These are phyloP conservation scores for Pinus tabuliformis DNA, from an alignment of 75 land plant species.

Conservation along the genomic window DNA sequence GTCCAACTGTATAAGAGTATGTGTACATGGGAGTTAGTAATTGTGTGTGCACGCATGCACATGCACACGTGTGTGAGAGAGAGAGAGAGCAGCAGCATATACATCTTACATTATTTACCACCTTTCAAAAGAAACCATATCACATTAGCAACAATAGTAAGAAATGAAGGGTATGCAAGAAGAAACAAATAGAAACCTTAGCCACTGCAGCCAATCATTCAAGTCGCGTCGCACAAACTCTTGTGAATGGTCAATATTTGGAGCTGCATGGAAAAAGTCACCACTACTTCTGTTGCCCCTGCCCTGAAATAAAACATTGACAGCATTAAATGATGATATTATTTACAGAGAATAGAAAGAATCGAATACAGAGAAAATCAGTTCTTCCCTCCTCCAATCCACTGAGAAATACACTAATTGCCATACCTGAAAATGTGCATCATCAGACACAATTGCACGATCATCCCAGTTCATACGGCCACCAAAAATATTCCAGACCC, in stretches of 20 bases:
- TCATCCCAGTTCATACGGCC: slow-evolving; percentile 79
- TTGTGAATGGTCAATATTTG: slow-evolving; percentile 84
- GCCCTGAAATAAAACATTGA: slow-evolving; percentile 32
- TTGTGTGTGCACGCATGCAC: no score
- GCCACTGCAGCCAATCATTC: slow-evolving; percentile 68
- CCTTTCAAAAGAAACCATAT: background rate
- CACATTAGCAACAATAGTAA: background rate
- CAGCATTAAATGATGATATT: background rate
- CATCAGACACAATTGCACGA: slow-evolving; percentile 67
- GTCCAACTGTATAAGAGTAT: background rate
- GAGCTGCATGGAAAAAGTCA: slow-evolving; percentile 79
- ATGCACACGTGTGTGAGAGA: no score
- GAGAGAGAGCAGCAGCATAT: background rate
- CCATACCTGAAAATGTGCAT: slow-evolving; percentile 75
- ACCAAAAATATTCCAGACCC: slow-evolving; percentile 74
- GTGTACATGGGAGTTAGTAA: no score
- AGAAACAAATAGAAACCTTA: slow-evolving; percentile 32
- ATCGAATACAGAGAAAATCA: background rate
- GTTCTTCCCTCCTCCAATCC: background rate
- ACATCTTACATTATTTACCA: background rate
- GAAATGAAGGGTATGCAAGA: background rate
- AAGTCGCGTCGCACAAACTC: slow-evolving; percentile 76
- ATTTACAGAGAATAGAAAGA: background rate
- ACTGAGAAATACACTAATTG: background rate
- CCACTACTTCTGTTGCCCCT: slow-evolving; percentile 77